Percentiles rank a stretch among this genome's conserved stretches.
These are phyloP conservation scores for Chimonanthus salicifolius DNA, from an alignment of 164 flowering plant species.

Conservation along the genomic window DNA sequence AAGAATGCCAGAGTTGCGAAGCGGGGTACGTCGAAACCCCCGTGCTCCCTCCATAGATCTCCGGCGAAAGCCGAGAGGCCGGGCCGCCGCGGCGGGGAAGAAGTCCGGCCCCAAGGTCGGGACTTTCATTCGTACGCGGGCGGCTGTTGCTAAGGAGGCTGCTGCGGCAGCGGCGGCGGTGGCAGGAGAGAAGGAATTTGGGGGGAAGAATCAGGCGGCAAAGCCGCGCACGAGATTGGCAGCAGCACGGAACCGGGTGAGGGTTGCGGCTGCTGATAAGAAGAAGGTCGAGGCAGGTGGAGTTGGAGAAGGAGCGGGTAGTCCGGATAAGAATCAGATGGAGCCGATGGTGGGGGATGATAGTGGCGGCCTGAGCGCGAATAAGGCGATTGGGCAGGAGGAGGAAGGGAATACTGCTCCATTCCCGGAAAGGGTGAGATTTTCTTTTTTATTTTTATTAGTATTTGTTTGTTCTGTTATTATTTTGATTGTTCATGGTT, in stretches of 20 bases:
- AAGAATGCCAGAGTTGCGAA: slow-evolving; percentile 72
- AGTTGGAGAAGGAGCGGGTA: slow-evolving; percentile 15
- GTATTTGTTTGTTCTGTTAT: background rate
- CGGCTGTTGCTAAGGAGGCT: slow-evolving; percentile 50
- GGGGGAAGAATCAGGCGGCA: background rate
- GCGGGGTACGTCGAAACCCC: slow-evolving; percentile 45
- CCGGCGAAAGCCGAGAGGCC: slow-evolving; percentile 13
- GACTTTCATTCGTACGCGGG: slow-evolving; percentile 43
- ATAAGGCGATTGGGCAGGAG: slow-evolving; percentile 58
- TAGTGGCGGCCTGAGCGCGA: slow-evolving; percentile 72
- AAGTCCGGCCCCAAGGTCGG: slow-evolving; percentile 29
- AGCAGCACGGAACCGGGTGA: slow-evolving; percentile 14
- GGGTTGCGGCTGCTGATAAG: slow-evolving; percentile 13
- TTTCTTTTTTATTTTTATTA: background rate
- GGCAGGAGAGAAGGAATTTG: slow-evolving; percentile 2
- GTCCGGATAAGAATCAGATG: slow-evolving; percentile 3
- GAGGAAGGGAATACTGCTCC: slow-evolving; percentile 69
- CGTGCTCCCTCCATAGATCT: slow-evolving; percentile 35
- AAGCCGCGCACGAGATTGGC: slow-evolving; percentile 24
- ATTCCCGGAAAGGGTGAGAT: slow-evolving; percentile 64
- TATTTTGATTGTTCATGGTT: background rate
- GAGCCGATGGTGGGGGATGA: slow-evolving; percentile 42
- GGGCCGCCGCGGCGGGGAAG: slow-evolving; percentile 12
- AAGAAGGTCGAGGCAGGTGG: slow-evolving; percentile 6
- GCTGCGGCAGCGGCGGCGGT: slow-evolving; percentile 7